A percentile compares a stretch with the other conserved stretches of the same genome.
Evolutionary conservation across 345 rosid species (phyloP).

Genomic region (Pistacia atlantica): DNA sequence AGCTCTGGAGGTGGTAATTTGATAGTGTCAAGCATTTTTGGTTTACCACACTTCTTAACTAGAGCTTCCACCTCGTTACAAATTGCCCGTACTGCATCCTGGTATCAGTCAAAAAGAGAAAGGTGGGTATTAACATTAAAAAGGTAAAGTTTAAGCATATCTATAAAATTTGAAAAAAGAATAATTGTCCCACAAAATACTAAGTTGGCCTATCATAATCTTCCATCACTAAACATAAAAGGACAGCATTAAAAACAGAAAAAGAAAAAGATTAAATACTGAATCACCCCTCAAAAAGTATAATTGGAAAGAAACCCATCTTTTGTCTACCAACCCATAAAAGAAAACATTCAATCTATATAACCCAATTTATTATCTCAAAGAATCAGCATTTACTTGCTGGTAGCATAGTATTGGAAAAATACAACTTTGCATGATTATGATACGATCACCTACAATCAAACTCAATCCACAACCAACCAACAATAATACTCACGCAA

Average conservation of each 20-base stretch:
- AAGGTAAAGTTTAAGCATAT: conserved; percentile 22
- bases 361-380: neutral
- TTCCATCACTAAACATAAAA: neutral
- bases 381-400: neutral
- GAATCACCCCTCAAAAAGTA: no score
- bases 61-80: conserved; percentile 77
- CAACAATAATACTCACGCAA: no score
- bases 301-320: neutral
- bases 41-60: conserved; percentile 79
- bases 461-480: no score
- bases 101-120: conserved; percentile 30
- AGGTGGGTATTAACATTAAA: neutral
- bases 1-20: conserved; percentile 89
- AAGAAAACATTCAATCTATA: neutral
- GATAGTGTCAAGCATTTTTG: conserved; percentile 87
- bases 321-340: neutral
- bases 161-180: no score
- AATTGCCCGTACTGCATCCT: conserved; percentile 88
- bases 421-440: neutral
- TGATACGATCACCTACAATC: no score
- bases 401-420: neutral
- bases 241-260: neutral
- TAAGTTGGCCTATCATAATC: neutral
- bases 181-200: neutral
- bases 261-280: neutral